Base-by-base conservation (phyloP, 225 moss, liverwort and hornwort species). In the Climacium dendroides region DNA sequence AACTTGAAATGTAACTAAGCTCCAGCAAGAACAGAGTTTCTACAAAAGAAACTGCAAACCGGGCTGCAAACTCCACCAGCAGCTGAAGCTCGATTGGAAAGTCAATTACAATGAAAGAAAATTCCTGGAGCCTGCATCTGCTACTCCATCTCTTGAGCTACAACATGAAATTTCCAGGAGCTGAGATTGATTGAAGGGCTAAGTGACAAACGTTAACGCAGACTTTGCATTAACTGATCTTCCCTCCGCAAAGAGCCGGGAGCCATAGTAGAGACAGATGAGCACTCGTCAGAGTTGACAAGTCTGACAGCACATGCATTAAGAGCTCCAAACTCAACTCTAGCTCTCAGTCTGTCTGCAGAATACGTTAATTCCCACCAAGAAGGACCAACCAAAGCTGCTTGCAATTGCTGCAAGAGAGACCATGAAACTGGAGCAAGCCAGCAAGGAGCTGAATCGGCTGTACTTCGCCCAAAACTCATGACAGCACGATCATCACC, bases 271-370 rank as follows among this genome's bases (percentile, higher is more conserved):
- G 9, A 75, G 62, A 52, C 13, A 41, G 76, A 54, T 37, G 77
- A 85, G 74, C 59, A 7, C 29, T 63, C 63, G 85, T 65, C 85
- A 87, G 87, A 87, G 81, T 87, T 81, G 87, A 87, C 87, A 81
- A 81, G 81, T 59, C 87, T 87, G 87, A 87, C 87, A 87, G 72
- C 87, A 72, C 72, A 62, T 81, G 87, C 87, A 54, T 87, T 87
- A 47, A 79, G 19, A 61, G 47, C 28, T 4, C 55, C 29, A 17
- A 48, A 41, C 80, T 43, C 18, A 39, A 80, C 57, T 18, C 65
- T 7, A 79, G 57, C 53, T 19, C 86, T 19, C 81, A 62, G 70
- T 37, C 80, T 47, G 67, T 64, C 48, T 82, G 82, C 63, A 63
- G 81, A 62, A 15, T 47, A 1, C 43, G 47, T 26, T 57, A 19